Conservation (phyloP, 352 stramenopile species). For the Peronospora farinosa region DNA sequence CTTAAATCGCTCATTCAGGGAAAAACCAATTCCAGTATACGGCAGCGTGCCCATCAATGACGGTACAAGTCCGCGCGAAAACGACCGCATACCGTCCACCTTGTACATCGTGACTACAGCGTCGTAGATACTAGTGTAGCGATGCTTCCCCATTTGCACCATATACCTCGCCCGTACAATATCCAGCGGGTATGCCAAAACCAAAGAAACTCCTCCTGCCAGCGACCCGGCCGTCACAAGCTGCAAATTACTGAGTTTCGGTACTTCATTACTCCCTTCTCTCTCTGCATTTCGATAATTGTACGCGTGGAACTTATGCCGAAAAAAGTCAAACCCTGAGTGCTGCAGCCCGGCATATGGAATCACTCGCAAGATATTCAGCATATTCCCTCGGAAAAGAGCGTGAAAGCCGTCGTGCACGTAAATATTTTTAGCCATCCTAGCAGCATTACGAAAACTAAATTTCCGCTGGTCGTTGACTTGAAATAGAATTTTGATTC, state of each 20-base stretch:
- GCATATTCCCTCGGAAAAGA: conserved; percentile 67
- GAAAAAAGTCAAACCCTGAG: conserved; percentile 81
- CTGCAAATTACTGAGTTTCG: conserved; percentile 73
- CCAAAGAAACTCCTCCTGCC: conserved; percentile 61
- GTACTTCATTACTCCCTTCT: conserved; percentile 25
- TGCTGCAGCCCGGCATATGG: conserved; percentile 75
- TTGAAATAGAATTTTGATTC: conserved; percentile 85
- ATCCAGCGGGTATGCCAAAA: conserved; percentile 76
- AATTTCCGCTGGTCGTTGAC: conserved; percentile 68
- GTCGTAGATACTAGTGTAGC: conserved; percentile 66
- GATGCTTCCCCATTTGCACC: conserved; percentile 78
- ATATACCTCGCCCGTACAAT: conserved; percentile 80
- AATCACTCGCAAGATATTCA: conserved; percentile 77
- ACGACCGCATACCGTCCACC: conserved; percentile 56
- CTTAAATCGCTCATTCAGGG: conserved; percentile 81
- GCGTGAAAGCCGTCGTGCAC: conserved; percentile 59
- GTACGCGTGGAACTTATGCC: conserved; percentile 71
- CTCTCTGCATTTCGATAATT: conserved; percentile 53
- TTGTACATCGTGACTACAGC: conserved; percentile 74
- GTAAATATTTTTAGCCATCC: conserved; percentile 60
- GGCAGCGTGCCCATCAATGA: conserved; percentile 77
- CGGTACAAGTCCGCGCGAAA: conserved; percentile 63
- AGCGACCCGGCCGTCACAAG: conserved; percentile 66
- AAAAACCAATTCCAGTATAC: conserved; percentile 84
- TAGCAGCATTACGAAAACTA: conserved; percentile 62